Evolutionary conservation across 176 grass and related monocot species (phyloP).

Genomic region (Musa schizocarpa): DNA sequence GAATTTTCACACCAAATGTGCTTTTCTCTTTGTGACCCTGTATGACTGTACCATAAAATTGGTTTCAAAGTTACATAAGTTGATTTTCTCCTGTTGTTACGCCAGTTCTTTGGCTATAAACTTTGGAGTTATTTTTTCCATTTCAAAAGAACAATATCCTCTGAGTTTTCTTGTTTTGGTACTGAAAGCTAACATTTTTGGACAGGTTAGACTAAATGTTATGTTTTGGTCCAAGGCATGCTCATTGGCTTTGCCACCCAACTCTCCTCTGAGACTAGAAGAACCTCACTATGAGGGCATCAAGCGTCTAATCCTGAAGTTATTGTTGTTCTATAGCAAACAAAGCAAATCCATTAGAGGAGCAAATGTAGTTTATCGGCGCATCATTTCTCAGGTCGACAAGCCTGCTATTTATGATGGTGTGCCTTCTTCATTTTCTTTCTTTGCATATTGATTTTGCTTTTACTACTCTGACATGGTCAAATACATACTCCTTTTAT

Average conservation of each 20-base stretch:
- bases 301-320: conserved; percentile 53
- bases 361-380: conserved; percentile 74
- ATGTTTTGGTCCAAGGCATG: conserved; percentile 92
- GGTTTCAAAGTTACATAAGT: neutral
- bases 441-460: neutral
- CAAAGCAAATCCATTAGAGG: conserved; percentile 95
- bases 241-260: conserved; percentile 66
- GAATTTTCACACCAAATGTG: neutral
- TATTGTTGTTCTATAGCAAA: conserved; percentile 91
- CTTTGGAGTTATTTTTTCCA: neutral
- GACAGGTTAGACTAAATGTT: conserved; percentile 62
- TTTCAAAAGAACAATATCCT: neutral
- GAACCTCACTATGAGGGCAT: conserved; percentile 70
- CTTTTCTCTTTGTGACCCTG: neutral
- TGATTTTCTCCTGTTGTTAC: neutral
- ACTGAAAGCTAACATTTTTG: conserved; percentile 11
- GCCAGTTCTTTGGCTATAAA: neutral
- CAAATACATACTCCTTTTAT: neutral
- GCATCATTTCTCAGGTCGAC: conserved; percentile 81
- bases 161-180: neutral
- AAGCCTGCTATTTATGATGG: conserved; percentile 79
- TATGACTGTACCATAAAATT: neutral
- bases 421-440: conserved; percentile 24
- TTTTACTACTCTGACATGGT: neutral
- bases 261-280: conserved; percentile 64